Base-by-base conservation (phyloP, 78 protist genomes). In the Creolimax fragrantissima region DNA sequence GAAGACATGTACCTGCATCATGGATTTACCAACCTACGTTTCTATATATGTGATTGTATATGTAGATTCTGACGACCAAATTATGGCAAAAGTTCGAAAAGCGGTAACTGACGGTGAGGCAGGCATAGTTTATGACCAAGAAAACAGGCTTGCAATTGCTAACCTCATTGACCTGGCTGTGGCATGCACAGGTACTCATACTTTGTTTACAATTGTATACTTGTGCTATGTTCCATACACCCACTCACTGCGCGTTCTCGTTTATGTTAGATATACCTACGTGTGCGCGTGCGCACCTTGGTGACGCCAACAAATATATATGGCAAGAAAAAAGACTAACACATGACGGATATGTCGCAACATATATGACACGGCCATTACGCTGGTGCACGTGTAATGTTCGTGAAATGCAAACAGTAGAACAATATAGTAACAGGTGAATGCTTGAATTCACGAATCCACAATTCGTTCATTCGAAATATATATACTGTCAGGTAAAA, bases 31-130 rank as follows among this genome's bases (percentile, higher is more conserved):
- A n/a, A n/a, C n/a, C n/a, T n/a, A n/a, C n/a, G n/a, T n/a, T n/a
- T n/a, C n/a, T n/a, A n/a, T n/a, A n/a, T n/a, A n/a, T n/a, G n/a
- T n/a, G n/a, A n/a, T n/a, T n/a, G n/a, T n/a, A n/a, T n/a, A n/a
- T n/a, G n/a, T n/a, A 83, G 86, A 96, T 42, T 42, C 84, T 2
- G 92, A 67, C 37, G 94, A 92, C 37, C 6, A 17, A 35, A 93
- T 96, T 6, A 39, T 35, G 35, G 35, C 5, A 66, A 94, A 95
- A 92, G 84, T 96, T 45, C 45, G 44, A 37, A 91, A 92, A 35
- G 94, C 96, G 32, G 92, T 91, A 66, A 96, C 96, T 3, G 97
- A 96, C 81, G n/a, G 95, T 3, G 86, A 45, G 3, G 36, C 42
- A 44, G 96, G 95, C 39, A 89, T 94, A 2, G 7, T 86, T 3